Conservation (phyloP, 2,329 filamentous ascomycete genomes). For the Neofusicoccum laricinum region DNA sequence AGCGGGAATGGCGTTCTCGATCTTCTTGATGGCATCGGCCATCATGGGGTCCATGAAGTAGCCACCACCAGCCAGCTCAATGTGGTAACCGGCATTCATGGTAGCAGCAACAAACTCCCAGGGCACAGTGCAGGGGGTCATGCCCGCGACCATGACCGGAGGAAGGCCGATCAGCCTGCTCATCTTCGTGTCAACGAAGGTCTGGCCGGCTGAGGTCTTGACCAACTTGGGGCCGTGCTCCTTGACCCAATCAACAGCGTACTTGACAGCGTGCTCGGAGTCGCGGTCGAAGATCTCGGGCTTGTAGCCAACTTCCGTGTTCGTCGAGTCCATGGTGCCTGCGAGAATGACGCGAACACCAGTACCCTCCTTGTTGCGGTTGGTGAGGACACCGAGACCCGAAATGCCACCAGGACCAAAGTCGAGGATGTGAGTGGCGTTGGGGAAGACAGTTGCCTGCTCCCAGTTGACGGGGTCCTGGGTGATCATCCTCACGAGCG, state of each 20-base stretch:
- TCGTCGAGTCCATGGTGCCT: conserved; percentile 86
- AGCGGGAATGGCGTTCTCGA: conserved; percentile 43
- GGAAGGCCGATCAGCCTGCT: conserved; percentile 46
- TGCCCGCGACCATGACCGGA: conserved; percentile 48
- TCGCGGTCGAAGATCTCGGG: conserved; percentile 96
- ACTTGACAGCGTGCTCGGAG: conserved; percentile 90
- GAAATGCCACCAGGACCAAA: conserved; percentile 97
- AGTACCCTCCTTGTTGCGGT: conserved; percentile 98
- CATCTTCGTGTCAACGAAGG: conserved; percentile 87
- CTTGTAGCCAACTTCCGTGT: conserved; percentile 93
- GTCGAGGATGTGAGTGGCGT: conserved; percentile 90
- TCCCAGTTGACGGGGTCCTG: conserved; percentile 96
- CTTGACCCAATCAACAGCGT: conserved; percentile 95
- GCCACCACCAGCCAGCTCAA: conserved; percentile 50
- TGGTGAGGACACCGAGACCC: conserved; percentile 90
- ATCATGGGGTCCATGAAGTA: conserved; percentile 47
- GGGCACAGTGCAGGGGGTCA: conserved; percentile 48
- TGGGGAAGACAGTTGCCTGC: conserved; percentile 83
- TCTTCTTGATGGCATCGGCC: conserved; percentile 44
- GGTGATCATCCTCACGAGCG: conserved; percentile 88
- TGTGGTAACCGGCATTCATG: conserved; percentile 51
- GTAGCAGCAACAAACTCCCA: conserved; percentile 53
- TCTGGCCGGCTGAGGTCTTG: conserved; percentile 83
- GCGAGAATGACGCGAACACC: conserved; percentile 95
- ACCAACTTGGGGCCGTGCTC: conserved; percentile 91